Evolutionary conservation across 106 monocot genomes (phyloP), one percentile per base, ranked within the genome.

Genomic region (Dendrobium nobile): DNA sequence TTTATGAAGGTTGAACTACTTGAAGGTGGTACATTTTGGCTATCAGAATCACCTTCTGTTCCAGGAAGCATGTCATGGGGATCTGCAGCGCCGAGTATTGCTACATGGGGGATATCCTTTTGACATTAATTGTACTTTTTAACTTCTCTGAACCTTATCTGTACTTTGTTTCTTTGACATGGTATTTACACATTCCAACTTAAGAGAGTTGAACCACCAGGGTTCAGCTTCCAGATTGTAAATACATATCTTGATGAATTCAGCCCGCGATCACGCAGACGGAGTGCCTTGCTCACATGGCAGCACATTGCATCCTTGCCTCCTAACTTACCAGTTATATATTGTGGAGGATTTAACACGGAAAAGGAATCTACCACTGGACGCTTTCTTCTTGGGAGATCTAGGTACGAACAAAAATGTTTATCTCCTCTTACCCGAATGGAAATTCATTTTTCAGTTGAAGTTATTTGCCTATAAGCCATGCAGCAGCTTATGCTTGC

Each of bases 21-120:
- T 70, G 97, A 94, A 97, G 94, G 96, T 68, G 96, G 96, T 77
- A 97, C 96, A 2, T 97, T 97, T 82, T 97, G 96, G 96, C 81
- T 97, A 43, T 97, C 96, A 61, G 96, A 98, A 84, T 94, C 97
- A 75, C 97, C 97, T 20, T 94, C 94, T 80, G 89, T 98, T 81
- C 97, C 94, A 54, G 94, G 97, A 85, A 98, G 97, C 85, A 83
- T 86, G 77, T 92, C 94, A 18, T 98, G 97, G 94, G 94, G 97
- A 55, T 87, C 97, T n/a, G 82, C 83, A 51, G 91, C 84, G 80
- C 97, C 97, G 17, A 92, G 90, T 73, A 92, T 94, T 77, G 92
- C 94, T 56, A 98, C 92, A 20, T 98, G 97, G 97, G 97, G 94
- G n/a, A 97, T 97, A 97, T 97, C 97, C 97, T 92, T 91, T 45